Conservation (phyloP, 1,139 yeast genomes). For the Magnusiomyces fungicola region DNA sequence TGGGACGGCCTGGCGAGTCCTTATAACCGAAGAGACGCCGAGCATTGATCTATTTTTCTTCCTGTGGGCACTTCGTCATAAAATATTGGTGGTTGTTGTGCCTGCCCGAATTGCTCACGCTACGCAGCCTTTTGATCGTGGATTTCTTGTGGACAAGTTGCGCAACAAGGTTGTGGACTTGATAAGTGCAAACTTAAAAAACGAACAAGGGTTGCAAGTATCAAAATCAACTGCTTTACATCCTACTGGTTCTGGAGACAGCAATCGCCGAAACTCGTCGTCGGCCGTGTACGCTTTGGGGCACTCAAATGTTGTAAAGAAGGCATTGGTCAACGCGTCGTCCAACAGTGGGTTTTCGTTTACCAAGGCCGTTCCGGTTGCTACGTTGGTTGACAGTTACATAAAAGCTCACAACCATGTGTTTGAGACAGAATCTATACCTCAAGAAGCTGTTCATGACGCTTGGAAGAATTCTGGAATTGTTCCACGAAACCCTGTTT, state of each 20-base stretch:
- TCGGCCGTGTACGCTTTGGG: neutral
- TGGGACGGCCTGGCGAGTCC: slow-evolving; percentile 1
- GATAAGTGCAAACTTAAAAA: neutral
- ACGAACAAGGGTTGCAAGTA: neutral
- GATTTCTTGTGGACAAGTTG: neutral
- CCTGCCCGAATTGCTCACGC: neutral
- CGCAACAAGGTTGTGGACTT: neutral
- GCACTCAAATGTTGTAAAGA: neutral
- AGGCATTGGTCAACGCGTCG: neutral
- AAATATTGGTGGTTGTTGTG: slow-evolving; percentile 2
- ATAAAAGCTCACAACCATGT: neutral
- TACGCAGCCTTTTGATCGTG: neutral
- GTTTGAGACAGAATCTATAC: too few relatives aligned
- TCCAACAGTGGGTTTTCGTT: too few relatives aligned
- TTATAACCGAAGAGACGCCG: slow-evolving; percentile 3
- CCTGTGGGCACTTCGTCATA: slow-evolving; percentile 7
- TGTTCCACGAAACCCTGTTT: slow-evolving; percentile 3
- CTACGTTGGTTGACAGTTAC: neutral
- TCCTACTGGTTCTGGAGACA: neutral
- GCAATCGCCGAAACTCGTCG: neutral
- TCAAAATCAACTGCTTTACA: neutral
- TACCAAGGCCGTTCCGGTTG: neutral
- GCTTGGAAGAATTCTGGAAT: slow-evolving; percentile 5
- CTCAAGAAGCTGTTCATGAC: neutral
- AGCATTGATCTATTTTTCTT: neutral